These are phyloP conservation scores for Bryum argenteum DNA, from an alignment of 225 moss, liverwort and hornwort genomes.

Conservation along the genomic window DNA sequence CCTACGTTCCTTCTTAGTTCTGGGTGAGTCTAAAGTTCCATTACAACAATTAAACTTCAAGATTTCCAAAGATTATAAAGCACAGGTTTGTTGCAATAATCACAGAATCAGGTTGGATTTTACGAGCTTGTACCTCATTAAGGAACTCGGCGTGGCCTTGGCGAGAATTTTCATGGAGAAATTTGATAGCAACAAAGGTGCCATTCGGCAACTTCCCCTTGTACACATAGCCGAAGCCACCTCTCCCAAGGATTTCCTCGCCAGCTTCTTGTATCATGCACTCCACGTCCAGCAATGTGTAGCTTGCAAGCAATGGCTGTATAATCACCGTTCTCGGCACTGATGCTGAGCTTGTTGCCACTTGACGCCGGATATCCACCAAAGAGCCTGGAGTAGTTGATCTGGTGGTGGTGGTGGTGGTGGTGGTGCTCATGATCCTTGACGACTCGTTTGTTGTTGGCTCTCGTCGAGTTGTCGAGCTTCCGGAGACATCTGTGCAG, in stretches of 20 bases:
- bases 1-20: no score
- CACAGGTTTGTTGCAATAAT: no score
- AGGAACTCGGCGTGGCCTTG: constrained; percentile 47
- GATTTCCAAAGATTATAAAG: no score
- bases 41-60: no score
- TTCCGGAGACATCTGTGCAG: neutral
- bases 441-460: no score
- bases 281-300: constrained; percentile 26
- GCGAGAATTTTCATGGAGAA: constrained; percentile 20
- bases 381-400: neutral
- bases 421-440: no score
- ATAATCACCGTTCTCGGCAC: neutral
- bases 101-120: no score
- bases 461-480: no score
- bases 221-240: constrained; percentile 48
- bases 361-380: neutral
- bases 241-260: constrained; percentile 26
- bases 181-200: constrained; percentile 44
- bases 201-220: constrained; percentile 19
- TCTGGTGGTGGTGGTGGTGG: no score
- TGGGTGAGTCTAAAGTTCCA: no score
- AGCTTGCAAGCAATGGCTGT: constrained; percentile 1
- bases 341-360: no score
- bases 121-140: constrained; percentile 45
- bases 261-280: neutral